These are phyloP conservation scores for Silene latifolia DNA, from an alignment of 148 eudicot genomes.

Conservation along the genomic window DNA sequence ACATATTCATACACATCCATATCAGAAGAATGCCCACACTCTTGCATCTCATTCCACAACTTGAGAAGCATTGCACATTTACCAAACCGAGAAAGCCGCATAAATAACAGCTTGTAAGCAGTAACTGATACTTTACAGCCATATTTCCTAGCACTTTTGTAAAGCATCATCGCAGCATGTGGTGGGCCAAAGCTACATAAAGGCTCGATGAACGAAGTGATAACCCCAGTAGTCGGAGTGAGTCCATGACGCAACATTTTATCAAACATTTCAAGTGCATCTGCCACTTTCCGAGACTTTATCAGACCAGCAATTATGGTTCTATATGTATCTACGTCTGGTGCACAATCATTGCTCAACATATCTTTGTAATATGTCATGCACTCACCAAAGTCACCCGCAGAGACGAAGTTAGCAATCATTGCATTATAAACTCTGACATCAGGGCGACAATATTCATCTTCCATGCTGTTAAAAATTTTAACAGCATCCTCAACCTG, in stretches of 20 bases:
- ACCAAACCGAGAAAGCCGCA: conserved; percentile 82
- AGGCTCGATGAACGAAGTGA: conserved; percentile 69
- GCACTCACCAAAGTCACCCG: conserved; percentile 54
- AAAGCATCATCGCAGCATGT: conserved; percentile 81
- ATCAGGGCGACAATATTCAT: conserved; percentile 40
- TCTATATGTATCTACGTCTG: conserved; percentile 57
- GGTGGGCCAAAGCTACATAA: conserved; percentile 91
- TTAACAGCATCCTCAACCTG: conserved; percentile 60
- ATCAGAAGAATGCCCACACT: conserved; percentile 63
- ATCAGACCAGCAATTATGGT: conserved; percentile 48
- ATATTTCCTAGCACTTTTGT: conserved; percentile 58
- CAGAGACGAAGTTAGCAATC: conserved; percentile 53
- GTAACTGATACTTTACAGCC: conserved; percentile 59
- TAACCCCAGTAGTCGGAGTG: conserved; percentile 58
- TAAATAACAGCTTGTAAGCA: conserved; percentile 76
- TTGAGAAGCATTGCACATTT: conserved; percentile 80
- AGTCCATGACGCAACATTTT: conserved; percentile 64
- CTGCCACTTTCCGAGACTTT: conserved; percentile 77
- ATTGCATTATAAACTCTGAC: conserved; percentile 66
- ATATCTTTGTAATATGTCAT: conserved; percentile 54
- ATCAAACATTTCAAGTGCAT: conserved; percentile 83
- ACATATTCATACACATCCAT: conserved; percentile 71
- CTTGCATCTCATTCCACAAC: conserved; percentile 86
- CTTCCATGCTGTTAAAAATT: conserved; percentile 53
- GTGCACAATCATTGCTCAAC: conserved; percentile 45